Evolutionary conservation across 768 basidiomycete genomes (phyloP).

Genomic region (Mycena galopus): DNA sequence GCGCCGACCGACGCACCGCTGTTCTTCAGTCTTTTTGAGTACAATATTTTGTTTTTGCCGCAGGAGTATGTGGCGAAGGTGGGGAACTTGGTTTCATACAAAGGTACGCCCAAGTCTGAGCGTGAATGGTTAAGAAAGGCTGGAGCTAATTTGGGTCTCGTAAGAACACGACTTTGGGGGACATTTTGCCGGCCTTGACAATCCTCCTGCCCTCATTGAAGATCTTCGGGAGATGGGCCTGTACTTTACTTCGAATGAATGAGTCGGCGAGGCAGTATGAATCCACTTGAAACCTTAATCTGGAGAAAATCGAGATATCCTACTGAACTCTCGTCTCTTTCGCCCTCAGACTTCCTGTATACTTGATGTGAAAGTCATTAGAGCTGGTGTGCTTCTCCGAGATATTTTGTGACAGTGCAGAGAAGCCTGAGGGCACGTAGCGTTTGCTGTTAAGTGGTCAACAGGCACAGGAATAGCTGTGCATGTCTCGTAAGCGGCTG

Average conservation of each 20-base stretch:
- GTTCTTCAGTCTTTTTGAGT: constrained; percentile 28
- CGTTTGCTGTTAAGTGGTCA: too few species aligned
- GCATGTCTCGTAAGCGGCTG: too few species aligned
- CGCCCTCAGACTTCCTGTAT: constrained; percentile 95
- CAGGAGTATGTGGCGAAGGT: constrained; percentile 20
- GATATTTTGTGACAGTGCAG: too few species aligned
- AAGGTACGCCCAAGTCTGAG: constrained; percentile 23
- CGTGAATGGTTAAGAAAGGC: too few species aligned
- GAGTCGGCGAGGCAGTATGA: too few species aligned
- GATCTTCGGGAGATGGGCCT: constrained; percentile 24
- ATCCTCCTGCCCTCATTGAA: constrained; percentile 29
- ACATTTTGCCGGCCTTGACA: constrained; percentile 31
- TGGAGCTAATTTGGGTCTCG: not conserved
- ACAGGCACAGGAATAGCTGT: too few species aligned
- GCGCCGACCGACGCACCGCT: constrained; percentile 27
- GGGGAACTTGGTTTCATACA: constrained; percentile 27
- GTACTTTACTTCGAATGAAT: not conserved
- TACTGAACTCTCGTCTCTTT: constrained; percentile 92
- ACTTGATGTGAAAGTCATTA: constrained; percentile 99
- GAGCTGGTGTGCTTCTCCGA: constrained; percentile 95
- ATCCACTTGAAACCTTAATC: too few species aligned
- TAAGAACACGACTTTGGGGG: constrained; percentile 29
- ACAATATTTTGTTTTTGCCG: constrained; percentile 21
- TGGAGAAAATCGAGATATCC: constrained; percentile 62
- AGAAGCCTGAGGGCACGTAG: too few species aligned